These are phyloP conservation scores for Leccinum colubrinum DNA, from an alignment of 1,284 basidiomycete genomes.

Conservation along the genomic window DNA sequence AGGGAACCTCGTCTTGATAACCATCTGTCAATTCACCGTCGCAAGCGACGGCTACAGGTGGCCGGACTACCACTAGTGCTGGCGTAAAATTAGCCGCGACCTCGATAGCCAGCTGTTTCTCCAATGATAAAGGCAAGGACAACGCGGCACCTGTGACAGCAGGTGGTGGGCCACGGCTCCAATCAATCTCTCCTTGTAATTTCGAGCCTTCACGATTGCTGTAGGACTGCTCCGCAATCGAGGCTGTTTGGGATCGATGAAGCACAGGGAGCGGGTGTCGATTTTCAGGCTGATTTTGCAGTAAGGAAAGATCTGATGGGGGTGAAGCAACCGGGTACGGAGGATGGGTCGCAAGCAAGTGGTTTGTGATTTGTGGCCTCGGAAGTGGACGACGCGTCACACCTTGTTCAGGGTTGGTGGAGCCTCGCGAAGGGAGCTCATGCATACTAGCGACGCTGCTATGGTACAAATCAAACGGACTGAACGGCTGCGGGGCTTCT, in stretches of 20 bases:
- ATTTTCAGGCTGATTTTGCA: not conserved
- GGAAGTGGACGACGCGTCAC: not conserved
- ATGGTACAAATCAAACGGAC: conserved; percentile 21
- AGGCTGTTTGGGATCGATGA: not conserved
- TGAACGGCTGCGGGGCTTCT: conserved; percentile 5
- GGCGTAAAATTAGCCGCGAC: not conserved
- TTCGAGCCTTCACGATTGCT: not conserved
- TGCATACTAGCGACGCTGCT: conserved; percentile 8
- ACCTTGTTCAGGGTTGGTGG: not conserved
- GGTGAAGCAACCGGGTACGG: not conserved
- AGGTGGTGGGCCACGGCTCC: not conserved
- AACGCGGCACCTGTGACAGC: not conserved
- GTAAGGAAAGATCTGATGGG: not conserved
- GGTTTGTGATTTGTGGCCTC: not conserved
- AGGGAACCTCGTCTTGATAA: conserved; percentile 21
- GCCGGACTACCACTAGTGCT: not conserved
- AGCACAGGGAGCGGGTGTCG: not conserved
- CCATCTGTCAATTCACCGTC: not conserved
- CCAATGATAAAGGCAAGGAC: not conserved
- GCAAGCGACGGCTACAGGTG: not conserved
- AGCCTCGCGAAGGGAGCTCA: not conserved
- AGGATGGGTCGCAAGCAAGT: not conserved
- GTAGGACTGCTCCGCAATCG: not conserved
- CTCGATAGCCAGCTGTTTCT: not conserved
- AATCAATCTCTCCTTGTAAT: not conserved